Conservation (phyloP, 2,329 filamentous ascomycete species). For the Westerdykella sp. region DNA sequence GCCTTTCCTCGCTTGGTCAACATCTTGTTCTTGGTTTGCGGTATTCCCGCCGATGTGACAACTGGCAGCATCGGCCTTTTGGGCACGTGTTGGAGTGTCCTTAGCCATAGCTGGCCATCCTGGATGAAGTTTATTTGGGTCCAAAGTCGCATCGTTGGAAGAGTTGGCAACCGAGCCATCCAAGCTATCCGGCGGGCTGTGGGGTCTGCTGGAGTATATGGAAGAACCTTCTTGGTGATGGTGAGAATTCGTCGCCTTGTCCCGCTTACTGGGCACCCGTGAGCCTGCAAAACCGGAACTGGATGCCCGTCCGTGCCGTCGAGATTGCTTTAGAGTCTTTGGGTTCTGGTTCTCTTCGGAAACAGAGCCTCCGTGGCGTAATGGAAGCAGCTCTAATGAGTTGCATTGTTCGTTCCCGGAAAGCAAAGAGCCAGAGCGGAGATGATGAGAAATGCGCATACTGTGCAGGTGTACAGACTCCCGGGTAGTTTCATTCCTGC, state of each 20-base stretch:
- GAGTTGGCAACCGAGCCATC: slow-evolving; percentile 19
- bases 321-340: slow-evolving; percentile 6
- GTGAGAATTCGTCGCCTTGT: slow-evolving; percentile 20
- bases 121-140: no score
- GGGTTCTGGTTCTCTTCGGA: slow-evolving; percentile 19
- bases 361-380: slow-evolving; percentile 8
- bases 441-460: slow-evolving; percentile 43
- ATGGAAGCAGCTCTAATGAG: slow-evolving; percentile 13
- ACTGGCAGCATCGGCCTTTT: slow-evolving; percentile 9
- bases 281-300: slow-evolving; percentile 35
- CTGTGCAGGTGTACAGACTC: slow-evolving; percentile 38
- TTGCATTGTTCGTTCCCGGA: slow-evolving; percentile 31
- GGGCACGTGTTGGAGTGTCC: slow-evolving; percentile 19
- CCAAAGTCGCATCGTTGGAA: no score
- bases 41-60: slow-evolving; percentile 8
- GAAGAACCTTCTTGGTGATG: slow-evolving; percentile 22
- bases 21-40: slow-evolving; percentile 4
- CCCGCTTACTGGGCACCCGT: slow-evolving; percentile 35
- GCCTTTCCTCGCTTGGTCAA: neutral
- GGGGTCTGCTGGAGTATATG: slow-evolving; percentile 36
- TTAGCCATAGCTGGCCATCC: no score
- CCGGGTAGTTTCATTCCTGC: no score
- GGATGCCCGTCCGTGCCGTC: slow-evolving; percentile 27
- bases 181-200: slow-evolving; percentile 32
- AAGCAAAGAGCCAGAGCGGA: slow-evolving; percentile 38